Percentiles rank a stretch among this genome's conserved stretches.
Evolutionary conservation across 2,329 filamentous ascomycete species (phyloP).

Genomic region (Dendrostoma leiphaemia): DNA sequence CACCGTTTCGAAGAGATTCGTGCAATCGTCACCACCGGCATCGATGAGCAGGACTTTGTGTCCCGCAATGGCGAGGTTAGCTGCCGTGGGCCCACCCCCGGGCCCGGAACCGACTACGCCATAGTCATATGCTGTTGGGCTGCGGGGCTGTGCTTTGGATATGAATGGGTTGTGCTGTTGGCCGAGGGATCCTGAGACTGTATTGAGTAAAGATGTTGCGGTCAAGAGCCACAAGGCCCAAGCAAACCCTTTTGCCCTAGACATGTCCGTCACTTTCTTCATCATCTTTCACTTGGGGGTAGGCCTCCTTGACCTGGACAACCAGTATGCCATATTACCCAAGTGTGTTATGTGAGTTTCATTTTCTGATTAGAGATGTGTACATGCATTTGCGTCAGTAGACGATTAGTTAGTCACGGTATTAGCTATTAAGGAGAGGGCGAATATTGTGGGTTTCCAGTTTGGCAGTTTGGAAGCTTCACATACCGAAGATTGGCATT

Average conservation of each 20-base stretch:
- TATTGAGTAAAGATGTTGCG: background rate
- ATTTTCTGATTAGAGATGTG: too few relatives aligned
- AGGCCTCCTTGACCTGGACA: too few relatives aligned
- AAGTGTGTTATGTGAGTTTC: too few relatives aligned
- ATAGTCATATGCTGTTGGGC: slow-evolving; percentile 12
- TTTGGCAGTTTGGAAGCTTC: too few relatives aligned
- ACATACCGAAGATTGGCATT: too few relatives aligned
- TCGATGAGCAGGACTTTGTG: slow-evolving; percentile 36
- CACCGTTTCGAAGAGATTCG: slow-evolving; percentile 24
- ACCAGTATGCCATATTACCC: too few relatives aligned
- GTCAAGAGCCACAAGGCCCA: background rate
- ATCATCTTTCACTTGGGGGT: too few relatives aligned
- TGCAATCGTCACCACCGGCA: slow-evolving; percentile 56
- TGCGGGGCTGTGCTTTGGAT: background rate
- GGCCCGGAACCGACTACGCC: slow-evolving; percentile 16
- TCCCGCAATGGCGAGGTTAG: slow-evolving; percentile 13
- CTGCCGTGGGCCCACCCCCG: slow-evolving; percentile 12
- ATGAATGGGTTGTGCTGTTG: slow-evolving; percentile 3
- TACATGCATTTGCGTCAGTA: too few relatives aligned
- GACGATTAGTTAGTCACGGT: too few relatives aligned
- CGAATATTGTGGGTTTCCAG: too few relatives aligned
- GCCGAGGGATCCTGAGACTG: background rate
- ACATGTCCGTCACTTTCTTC: too few relatives aligned
- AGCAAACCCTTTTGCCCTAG: background rate
- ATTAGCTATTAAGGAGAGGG: too few relatives aligned